Evolutionary conservation across 2,329 filamentous ascomycete genomes (phyloP).

Genomic region (Fusarium sp.): DNA sequence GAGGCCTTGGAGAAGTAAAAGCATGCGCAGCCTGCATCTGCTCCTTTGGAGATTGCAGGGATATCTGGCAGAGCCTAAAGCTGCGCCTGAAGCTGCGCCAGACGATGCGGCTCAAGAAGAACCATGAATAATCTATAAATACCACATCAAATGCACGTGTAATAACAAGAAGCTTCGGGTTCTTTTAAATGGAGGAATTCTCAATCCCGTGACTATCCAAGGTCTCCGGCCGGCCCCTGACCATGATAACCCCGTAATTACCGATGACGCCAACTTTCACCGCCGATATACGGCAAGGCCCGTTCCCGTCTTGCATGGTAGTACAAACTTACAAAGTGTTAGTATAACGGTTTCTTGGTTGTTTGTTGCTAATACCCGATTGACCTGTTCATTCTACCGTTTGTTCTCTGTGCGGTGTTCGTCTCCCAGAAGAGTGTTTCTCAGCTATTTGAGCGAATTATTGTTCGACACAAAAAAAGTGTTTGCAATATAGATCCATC

Average conservation of each 20-base stretch:
- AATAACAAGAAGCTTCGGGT: not conserved
- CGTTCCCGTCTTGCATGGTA: constrained; percentile 5
- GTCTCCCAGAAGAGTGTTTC: not conserved
- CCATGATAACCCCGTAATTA: constrained; percentile 12
- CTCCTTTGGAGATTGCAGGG: constrained; percentile 68
- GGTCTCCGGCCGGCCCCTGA: constrained; percentile 10
- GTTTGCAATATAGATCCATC: constrained; percentile 9
- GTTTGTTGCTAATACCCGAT: not conserved
- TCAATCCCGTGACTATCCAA: not conserved
- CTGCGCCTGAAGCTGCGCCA: not conserved
- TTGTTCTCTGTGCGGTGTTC: not conserved
- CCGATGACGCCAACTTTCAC: constrained; percentile 19
- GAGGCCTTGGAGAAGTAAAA: constrained; percentile 48
- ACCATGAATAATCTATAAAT: not conserved
- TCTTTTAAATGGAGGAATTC: not conserved
- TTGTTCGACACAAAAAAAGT: constrained; percentile 3
- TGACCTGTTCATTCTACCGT: not conserved
- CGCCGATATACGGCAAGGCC: constrained; percentile 11
- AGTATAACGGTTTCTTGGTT: not conserved
- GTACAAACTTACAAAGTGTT: not conserved
- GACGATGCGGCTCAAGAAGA: not conserved
- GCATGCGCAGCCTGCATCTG: constrained; percentile 57
- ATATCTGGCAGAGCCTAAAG: constrained; percentile 51
- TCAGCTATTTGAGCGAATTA: constrained; percentile 31
- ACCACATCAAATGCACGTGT: constrained; percentile 1